Evolutionary conservation across 805 yeast species (phyloP).

Genomic region (Kregervanrija pseudodelftensis): DNA sequence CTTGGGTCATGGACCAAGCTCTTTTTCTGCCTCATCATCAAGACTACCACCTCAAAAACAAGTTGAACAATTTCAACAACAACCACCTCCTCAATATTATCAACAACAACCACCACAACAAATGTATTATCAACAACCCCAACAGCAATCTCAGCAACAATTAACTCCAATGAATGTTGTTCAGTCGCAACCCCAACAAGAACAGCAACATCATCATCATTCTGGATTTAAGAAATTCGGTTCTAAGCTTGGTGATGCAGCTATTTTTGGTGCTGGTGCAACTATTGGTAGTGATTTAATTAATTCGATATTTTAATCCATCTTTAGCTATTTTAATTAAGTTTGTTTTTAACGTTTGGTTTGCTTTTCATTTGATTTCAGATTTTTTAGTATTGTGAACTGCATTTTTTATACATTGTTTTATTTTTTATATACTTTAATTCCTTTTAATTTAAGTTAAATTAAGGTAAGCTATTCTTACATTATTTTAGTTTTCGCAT

Average conservation of each 20-base stretch:
- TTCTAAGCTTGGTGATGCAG: constrained; percentile 86
- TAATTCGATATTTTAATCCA: constrained; percentile 30
- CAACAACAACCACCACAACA: constrained; percentile 5
- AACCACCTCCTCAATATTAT: constrained; percentile 8
- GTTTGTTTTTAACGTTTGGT: no score
- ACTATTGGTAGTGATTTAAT: constrained; percentile 84
- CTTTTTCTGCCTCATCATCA: constrained; percentile 5
- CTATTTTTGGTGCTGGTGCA: constrained; percentile 97
- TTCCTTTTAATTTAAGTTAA: no score
- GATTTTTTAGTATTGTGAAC: no score
- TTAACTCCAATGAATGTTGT: constrained; percentile 10
- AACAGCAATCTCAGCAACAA: constrained; percentile 13
- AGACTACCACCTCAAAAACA: constrained; percentile 7
- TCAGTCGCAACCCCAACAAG: constrained; percentile 13
- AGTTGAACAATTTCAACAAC: constrained; percentile 7
- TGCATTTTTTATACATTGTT: no score
- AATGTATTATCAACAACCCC: constrained; percentile 9
- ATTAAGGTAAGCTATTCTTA: no score
- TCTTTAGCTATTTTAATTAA: no score
- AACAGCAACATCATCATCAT: constrained; percentile 14
- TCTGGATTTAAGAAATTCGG: constrained; percentile 58
- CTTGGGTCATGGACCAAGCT: constrained; percentile 6
- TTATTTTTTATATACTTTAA: no score
- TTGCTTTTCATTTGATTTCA: no score
- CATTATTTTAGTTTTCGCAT: no score